A percentile compares a stretch with the other conserved stretches of the same genome.
Conservation (phyloP, 2,329 filamentous ascomycete genomes). For the Nannizzia gypsea region DNA sequence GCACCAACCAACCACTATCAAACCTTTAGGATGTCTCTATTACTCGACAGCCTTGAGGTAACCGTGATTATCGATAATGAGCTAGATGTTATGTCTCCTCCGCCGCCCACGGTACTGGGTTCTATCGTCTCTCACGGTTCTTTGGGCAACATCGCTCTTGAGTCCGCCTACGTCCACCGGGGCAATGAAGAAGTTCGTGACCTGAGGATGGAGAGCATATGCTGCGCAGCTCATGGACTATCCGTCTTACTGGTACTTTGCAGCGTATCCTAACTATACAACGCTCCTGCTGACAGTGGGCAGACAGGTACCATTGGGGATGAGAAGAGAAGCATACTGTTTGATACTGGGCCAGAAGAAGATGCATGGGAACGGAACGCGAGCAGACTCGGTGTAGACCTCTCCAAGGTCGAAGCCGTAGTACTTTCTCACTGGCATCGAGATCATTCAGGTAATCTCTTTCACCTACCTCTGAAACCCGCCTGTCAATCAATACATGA, state of each 20-base stretch:
- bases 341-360: constrained; percentile 44
- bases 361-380: constrained; percentile 41
- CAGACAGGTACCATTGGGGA: constrained; percentile 39
- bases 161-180: constrained; percentile 27
- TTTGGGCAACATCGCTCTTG: constrained; percentile 33
- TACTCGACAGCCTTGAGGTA: constrained; percentile 38
- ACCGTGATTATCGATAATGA: constrained; percentile 45
- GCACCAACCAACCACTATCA: too few relatives aligned
- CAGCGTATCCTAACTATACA: neutral
- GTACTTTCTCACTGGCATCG: constrained; percentile 46
- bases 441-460: constrained; percentile 39
- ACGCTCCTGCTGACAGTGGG: neutral
- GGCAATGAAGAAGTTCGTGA: constrained; percentile 36
- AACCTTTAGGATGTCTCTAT: neutral
- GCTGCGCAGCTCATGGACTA: constrained; percentile 45
- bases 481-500: neutral
- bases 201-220: constrained; percentile 40
- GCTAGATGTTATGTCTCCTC: constrained; percentile 41
- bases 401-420: constrained; percentile 37
- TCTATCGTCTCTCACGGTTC: constrained; percentile 34
- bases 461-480: neutral
- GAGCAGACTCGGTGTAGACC: constrained; percentile 32
- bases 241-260: constrained; percentile 39
- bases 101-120: constrained; percentile 24
- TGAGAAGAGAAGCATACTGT: constrained; percentile 38